These are phyloP conservation scores for Symbiodinium natans DNA, from an alignment of 73 alveolate species.

Conservation along the genomic window DNA sequence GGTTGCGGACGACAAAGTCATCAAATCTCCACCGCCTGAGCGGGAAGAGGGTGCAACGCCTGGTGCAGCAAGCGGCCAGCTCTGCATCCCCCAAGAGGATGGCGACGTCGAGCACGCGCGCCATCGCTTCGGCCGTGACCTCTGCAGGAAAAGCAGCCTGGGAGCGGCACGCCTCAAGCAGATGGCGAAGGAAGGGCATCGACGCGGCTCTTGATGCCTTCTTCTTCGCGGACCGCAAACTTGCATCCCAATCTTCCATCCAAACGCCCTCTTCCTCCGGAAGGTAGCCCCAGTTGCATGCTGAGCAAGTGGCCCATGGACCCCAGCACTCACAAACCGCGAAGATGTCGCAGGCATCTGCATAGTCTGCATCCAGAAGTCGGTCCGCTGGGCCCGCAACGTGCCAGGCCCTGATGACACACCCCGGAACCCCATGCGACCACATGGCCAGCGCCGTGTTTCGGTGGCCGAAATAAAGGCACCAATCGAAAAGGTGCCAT, in stretches of 20 bases:
- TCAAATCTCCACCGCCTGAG: not conserved
- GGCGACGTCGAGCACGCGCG: slow-evolving; percentile 9
- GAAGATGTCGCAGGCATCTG: too few species aligned
- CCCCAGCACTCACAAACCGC: too few species aligned
- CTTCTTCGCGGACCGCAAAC: not conserved
- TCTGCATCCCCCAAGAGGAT: not conserved
- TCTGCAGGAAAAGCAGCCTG: too few species aligned
- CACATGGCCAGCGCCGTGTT: not conserved
- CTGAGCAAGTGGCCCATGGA: too few species aligned
- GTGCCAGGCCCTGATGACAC: too few species aligned
- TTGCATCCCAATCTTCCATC: slow-evolving; percentile 24
- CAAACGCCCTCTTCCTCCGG: not conserved
- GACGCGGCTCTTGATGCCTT: not conserved
- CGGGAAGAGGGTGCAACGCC: not conserved
- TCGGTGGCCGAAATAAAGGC: not conserved
- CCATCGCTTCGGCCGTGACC: not conserved
- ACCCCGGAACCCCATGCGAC: not conserved
- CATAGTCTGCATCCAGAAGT: too few species aligned
- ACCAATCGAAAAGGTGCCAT: not conserved
- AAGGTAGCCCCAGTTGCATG: too few species aligned
- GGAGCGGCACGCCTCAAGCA: not conserved
- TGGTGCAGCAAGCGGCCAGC: not conserved
- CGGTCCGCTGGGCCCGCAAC: too few species aligned
- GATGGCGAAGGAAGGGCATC: not conserved
- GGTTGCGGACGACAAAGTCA: not conserved